These are phyloP conservation scores for Stentor roeselii DNA, from an alignment of 73 alveolate genomes.

Conservation along the genomic window DNA sequence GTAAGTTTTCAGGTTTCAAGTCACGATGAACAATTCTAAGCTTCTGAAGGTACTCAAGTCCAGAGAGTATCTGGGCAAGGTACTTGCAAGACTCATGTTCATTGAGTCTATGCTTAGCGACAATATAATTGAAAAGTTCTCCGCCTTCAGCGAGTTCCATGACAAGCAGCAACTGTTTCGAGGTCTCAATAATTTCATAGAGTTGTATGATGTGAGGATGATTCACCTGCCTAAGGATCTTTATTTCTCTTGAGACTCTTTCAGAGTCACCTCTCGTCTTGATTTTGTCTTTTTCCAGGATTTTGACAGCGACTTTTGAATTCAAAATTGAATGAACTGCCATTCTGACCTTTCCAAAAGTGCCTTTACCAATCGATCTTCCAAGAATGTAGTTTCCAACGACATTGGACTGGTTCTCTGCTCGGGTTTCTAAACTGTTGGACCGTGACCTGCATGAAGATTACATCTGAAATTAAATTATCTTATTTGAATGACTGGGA, in stretches of 20 bases:
- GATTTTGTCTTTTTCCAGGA: constrained; percentile 71
- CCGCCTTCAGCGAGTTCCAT: constrained; percentile 94
- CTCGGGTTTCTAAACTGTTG: neutral
- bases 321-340: constrained; percentile 45
- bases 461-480: too few species aligned
- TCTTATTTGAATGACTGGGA: too few species aligned
- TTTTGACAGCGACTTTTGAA: constrained; percentile 65
- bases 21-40: constrained; percentile 46
- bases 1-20: constrained; percentile 67
- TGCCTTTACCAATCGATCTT: constrained; percentile 50
- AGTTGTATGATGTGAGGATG: constrained; percentile 83
- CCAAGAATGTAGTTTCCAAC: constrained; percentile 44
- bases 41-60: constrained; percentile 53
- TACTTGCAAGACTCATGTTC: constrained; percentile 77
- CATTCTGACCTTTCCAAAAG: constrained; percentile 53
- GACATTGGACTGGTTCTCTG: neutral
- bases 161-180: constrained; percentile 68
- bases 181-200: constrained; percentile 82
- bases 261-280: constrained; percentile 72
- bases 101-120: constrained; percentile 58
- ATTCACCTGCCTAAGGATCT: constrained; percentile 71
- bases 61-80: constrained; percentile 76
- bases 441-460: neutral
- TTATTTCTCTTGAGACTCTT: constrained; percentile 83
- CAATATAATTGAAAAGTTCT: constrained; percentile 90